Evolutionary conservation across 257 asterid species (phyloP).

Genomic region (Solanum pimpinellifolium): DNA sequence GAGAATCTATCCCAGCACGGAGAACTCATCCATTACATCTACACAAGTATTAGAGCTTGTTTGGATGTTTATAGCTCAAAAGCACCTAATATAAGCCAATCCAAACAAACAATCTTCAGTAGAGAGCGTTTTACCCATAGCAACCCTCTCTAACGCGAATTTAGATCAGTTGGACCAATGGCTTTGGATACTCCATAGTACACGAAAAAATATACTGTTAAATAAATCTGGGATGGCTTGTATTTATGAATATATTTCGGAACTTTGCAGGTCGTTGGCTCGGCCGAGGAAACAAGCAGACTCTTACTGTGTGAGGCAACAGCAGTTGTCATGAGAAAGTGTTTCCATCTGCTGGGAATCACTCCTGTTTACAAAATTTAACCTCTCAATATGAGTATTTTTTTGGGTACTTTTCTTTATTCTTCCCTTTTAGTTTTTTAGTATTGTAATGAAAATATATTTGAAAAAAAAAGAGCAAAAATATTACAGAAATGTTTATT

Average conservation of each 20-base stretch:
- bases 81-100: not conserved
- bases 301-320: slow-evolving; percentile 92
- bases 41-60: not conserved
- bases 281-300: slow-evolving; percentile 67
- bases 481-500: not conserved
- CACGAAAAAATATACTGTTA: not conserved
- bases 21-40: not conserved
- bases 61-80: not conserved
- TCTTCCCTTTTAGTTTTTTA: not conserved
- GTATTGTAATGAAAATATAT: not conserved
- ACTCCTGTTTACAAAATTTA: slow-evolving; percentile 85
- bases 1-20: not conserved
- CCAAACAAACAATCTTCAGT: not conserved
- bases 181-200: not conserved
- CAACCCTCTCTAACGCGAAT: not conserved
- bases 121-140: not conserved
- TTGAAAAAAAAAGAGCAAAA: not conserved
- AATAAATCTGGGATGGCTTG: not conserved
- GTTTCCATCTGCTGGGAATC: slow-evolving; percentile 79
- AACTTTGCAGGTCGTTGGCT: slow-evolving; percentile 58
- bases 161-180: not conserved
- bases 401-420: not conserved
- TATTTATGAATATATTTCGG: not conserved
- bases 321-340: slow-evolving; percentile 80
- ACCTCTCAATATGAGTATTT: not conserved